Percentiles rank a stretch among this genome's conserved stretches.
Conservation (phyloP, 78 protist genomes). For the Bodo saltans region DNA sequence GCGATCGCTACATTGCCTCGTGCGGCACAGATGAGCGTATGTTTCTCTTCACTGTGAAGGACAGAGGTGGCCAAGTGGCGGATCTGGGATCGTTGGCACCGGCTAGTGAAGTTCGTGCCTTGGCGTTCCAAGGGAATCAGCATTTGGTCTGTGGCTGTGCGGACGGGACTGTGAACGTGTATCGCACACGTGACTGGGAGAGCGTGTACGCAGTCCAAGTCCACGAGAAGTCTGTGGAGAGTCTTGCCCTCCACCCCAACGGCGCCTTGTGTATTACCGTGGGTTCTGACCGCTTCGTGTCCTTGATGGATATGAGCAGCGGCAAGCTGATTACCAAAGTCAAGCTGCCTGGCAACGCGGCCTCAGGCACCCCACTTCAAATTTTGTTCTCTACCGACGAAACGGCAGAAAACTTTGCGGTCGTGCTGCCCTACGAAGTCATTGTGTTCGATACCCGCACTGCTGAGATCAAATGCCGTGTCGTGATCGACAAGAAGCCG, state of each 20-base stretch:
- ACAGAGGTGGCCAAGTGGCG: background rate
- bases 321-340: background rate
- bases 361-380: background rate
- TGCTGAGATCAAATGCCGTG: background rate
- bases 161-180: background rate
- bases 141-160: background rate
- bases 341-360: background rate
- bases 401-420: background rate
- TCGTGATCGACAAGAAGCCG: background rate
- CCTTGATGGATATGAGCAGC: background rate
- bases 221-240: background rate
- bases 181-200: background rate
- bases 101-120: background rate
- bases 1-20: background rate
- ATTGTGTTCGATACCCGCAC: background rate
- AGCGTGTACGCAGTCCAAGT: background rate
- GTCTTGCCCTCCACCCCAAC: background rate
- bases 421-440: background rate
- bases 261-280: background rate
- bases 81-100: background rate
- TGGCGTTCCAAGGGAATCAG: background rate
- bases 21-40: background rate
- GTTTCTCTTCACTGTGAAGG: background rate
- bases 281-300: background rate
- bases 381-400: background rate